Conservation (phyloP, 192 early-diverging fungal genomes). For the Coemansia sp. region DNA sequence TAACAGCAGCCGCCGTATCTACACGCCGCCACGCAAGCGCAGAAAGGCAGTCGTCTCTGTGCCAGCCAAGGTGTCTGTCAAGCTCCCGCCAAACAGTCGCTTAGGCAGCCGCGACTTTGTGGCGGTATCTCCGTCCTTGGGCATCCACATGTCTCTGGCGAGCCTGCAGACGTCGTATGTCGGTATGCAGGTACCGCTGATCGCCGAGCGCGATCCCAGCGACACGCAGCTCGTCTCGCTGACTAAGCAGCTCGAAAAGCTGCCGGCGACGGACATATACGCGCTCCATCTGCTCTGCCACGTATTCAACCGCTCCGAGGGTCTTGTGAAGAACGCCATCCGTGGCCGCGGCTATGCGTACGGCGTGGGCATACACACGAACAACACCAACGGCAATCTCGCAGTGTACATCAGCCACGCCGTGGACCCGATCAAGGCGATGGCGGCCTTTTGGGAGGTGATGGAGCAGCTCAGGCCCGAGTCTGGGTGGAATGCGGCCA, state of each 20-base stretch:
- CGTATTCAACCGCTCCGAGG: constrained; percentile 74
- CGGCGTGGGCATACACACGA: constrained; percentile 54
- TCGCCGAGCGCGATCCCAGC: neutral
- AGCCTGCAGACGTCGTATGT: constrained; percentile 46
- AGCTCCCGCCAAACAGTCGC: constrained; percentile 2
- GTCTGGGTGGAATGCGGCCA: constrained; percentile 25
- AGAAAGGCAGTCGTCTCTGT: constrained; percentile 2
- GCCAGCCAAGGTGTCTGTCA: neutral
- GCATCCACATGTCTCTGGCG: constrained; percentile 31
- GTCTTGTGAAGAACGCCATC: constrained; percentile 81
- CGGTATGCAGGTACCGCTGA: constrained; percentile 42
- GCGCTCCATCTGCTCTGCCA: constrained; percentile 59
- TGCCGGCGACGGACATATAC: constrained; percentile 35
- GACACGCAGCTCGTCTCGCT: constrained; percentile 3
- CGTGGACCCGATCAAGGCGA: constrained; percentile 39
- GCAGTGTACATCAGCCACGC: constrained; percentile 54
- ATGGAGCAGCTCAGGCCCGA: constrained; percentile 24
- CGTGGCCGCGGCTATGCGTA: constrained; percentile 81
- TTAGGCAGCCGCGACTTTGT: constrained; percentile 25
- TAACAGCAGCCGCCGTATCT: neutral
- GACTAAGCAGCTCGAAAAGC: constrained; percentile 26
- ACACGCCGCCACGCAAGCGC: constrained; percentile 32
- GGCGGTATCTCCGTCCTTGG: constrained; percentile 19
- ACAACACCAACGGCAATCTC: constrained; percentile 25
- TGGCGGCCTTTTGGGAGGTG: constrained; percentile 45